These are phyloP conservation scores for Trifolium dubium DNA, from an alignment of 306 rosid genomes.

Conservation along the genomic window DNA sequence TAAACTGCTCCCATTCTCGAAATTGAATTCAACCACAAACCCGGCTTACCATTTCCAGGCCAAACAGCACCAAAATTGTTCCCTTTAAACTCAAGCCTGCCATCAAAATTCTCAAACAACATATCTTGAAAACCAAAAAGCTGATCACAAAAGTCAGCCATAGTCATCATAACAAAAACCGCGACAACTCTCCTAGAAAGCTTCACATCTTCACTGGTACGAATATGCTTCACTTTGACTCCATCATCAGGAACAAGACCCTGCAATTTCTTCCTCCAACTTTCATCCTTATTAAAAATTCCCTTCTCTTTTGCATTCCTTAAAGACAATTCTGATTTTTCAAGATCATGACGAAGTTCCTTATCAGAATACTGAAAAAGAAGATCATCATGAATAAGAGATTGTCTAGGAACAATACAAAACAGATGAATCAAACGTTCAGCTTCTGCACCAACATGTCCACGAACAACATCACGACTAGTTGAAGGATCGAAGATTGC, in stretches of 20 bases:
- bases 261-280: slow-evolving; percentile 73
- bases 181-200: slow-evolving; percentile 76
- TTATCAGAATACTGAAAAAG: slow-evolving; percentile 66
- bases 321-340: slow-evolving; percentile 48
- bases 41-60: slow-evolving; percentile 87
- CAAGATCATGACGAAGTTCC: slow-evolving; percentile 65
- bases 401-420: slow-evolving; percentile 77
- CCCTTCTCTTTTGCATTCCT: slow-evolving; percentile 52
- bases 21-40: slow-evolving; percentile 79
- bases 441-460: slow-evolving; percentile 64
- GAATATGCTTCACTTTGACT: slow-evolving; percentile 63
- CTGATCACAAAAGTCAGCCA: slow-evolving; percentile 89
- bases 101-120: slow-evolving; percentile 61
- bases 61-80: slow-evolving; percentile 63
- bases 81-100: slow-evolving; percentile 64
- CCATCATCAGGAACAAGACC: slow-evolving; percentile 66
- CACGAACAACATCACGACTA: slow-evolving; percentile 65
- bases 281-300: slow-evolving; percentile 39
- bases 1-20: slow-evolving; percentile 80
- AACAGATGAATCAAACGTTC: slow-evolving; percentile 77
- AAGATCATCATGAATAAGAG: slow-evolving; percentile 80
- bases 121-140: slow-evolving; percentile 71
- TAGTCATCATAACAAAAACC: slow-evolving; percentile 72
- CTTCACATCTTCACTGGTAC: slow-evolving; percentile 62
- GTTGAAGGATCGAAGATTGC: slow-evolving; percentile 89